Evolutionary conservation across 768 basidiomycete species (phyloP).

Genomic region (Artomyces pyxidatus): DNA sequence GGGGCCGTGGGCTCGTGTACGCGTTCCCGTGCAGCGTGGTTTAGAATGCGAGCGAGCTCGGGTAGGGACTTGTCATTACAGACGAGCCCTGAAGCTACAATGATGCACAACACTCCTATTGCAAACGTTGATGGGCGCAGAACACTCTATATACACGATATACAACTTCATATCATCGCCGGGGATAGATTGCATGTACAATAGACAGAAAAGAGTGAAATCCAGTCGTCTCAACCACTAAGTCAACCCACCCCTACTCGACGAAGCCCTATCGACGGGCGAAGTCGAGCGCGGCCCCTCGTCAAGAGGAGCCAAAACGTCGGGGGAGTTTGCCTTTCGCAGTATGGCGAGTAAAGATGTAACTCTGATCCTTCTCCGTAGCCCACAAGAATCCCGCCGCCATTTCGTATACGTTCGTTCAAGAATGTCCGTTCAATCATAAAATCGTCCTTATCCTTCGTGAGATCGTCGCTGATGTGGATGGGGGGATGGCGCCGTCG

Average conservation of each 20-base stretch:
- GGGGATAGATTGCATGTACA: too few species aligned
- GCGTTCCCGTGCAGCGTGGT: not conserved
- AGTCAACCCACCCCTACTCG: not conserved
- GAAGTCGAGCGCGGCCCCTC: not conserved
- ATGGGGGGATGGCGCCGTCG: constrained; percentile 9
- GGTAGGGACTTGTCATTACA: too few species aligned
- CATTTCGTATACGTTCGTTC: constrained; percentile 8
- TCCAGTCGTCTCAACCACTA: too few species aligned
- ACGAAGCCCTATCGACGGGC: not conserved
- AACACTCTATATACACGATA: not conserved
- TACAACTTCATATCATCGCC: not conserved
- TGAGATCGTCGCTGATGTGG: constrained; percentile 10
- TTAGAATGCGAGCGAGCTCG: too few species aligned
- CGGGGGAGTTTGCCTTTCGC: too few species aligned
- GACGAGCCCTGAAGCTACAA: too few species aligned
- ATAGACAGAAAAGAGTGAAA: too few species aligned
- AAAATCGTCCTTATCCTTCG: constrained; percentile 17
- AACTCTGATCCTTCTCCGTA: not conserved
- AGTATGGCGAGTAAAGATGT: not conserved
- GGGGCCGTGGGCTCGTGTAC: not conserved
- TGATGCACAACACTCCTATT: not conserved
- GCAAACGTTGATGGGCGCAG: not conserved
- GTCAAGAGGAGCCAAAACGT: not conserved
- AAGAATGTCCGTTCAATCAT: constrained; percentile 15
- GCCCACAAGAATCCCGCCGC: not conserved